Evolutionary conservation across 768 basidiomycete genomes (phyloP).

Genomic region (Hypsizygus marmoreus): DNA sequence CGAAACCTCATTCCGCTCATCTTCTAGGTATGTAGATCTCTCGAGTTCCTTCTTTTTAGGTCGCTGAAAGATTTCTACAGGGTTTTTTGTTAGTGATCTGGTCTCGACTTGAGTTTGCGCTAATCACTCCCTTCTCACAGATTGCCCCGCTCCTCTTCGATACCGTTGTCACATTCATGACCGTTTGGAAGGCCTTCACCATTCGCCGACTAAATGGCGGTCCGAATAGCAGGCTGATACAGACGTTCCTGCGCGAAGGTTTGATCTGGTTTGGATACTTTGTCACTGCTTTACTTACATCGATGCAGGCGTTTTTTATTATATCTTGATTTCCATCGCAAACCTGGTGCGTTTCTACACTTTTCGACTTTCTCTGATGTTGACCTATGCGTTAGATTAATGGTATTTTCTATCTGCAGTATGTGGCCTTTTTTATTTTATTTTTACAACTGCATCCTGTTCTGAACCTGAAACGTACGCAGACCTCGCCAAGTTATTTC

Average conservation of each 20-base stretch:
- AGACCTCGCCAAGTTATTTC: conserved; percentile 84
- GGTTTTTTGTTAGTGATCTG: conserved; percentile 55
- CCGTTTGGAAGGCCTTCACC: conserved; percentile 74
- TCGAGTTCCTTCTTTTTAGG: conserved; percentile 2
- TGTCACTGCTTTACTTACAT: conserved; percentile 3
- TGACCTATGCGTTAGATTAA: conserved; percentile 50
- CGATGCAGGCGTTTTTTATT: conserved; percentile 73
- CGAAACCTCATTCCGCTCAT: conserved; percentile 82
- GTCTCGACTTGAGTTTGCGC: not conserved
- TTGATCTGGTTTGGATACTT: conserved; percentile 12
- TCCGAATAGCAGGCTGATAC: conserved; percentile 76
- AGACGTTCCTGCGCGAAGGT: conserved; percentile 86
- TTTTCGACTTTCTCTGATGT: not conserved
- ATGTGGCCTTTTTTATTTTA: conserved; percentile 19
- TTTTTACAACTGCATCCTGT: not conserved
- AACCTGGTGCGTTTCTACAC: conserved; percentile 55
- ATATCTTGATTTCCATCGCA: conserved; percentile 82
- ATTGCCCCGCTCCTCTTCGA: conserved; percentile 83
- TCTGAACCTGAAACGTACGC: conserved; percentile 1
- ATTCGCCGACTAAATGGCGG: conserved; percentile 77
- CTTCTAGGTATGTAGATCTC: conserved; percentile 57
- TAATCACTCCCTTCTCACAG: conserved; percentile 41
- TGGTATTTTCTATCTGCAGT: conserved; percentile 88
- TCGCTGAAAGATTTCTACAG: conserved; percentile 27
- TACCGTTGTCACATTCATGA: conserved; percentile 79